phyloP scores from a whole-genome alignment of 108 stramenopile genomes.

The Cyclotella distinguenda region DNA sequence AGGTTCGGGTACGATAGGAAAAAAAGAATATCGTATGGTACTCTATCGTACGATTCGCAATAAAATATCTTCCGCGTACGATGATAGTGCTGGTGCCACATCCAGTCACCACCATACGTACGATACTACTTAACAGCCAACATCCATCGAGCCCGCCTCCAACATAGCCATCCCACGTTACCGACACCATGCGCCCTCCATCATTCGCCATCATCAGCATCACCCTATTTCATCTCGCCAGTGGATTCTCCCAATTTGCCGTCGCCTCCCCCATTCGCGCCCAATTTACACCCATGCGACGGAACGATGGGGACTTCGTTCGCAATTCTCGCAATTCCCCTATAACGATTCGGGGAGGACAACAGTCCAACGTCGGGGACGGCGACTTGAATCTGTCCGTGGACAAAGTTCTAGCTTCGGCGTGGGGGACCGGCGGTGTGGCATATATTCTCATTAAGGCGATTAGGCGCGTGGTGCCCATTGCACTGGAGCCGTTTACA shows the following conservation, averaged over 20 bases:
- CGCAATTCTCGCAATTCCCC: constrained; percentile 1
- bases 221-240: constrained; percentile 32
- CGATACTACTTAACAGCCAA: background rate
- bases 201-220: constrained; percentile 23
- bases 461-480: constrained; percentile 83
- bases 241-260: constrained; percentile 32
- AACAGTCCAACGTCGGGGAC: background rate
- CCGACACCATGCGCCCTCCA: constrained; percentile 12
- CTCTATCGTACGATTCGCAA: no score
- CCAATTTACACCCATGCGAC: background rate
- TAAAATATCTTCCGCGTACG: no score
- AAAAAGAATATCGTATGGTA: no score
- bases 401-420: constrained; percentile 42
- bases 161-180: no score
- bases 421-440: constrained; percentile 90
- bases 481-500: constrained; percentile 90
- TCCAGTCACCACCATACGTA: no score
- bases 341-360: constrained; percentile 20
- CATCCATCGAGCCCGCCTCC: no score
- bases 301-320: background rate
- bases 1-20: no score
- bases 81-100: no score
- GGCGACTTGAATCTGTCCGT: constrained; percentile 26
- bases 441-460: constrained; percentile 86
- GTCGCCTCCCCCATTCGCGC: constrained; percentile 9